phyloP scores from a whole-genome alignment of 2,329 filamentous ascomycete species.

The Colletotrichum paranaense region DNA sequence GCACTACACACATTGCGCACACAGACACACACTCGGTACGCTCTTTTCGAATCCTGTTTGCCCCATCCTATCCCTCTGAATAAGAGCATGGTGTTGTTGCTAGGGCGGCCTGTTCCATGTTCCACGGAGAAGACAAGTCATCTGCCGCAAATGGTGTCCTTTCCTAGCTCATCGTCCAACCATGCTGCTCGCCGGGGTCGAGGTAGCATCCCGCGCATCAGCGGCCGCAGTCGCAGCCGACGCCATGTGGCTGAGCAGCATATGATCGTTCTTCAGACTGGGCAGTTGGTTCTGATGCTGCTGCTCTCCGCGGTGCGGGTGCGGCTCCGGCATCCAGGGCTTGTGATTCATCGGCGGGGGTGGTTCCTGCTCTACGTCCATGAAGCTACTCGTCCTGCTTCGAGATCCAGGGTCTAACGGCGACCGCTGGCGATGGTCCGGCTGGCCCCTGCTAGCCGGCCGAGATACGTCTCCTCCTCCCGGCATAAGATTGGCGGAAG shows the following conservation, averaged over 20 bases:
- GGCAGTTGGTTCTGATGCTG: constrained; percentile 6
- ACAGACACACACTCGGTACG: constrained; percentile 4
- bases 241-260: constrained; percentile 49
- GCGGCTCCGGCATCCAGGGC: constrained; percentile 28
- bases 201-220: constrained; percentile 37
- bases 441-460: constrained; percentile 30
- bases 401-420: constrained; percentile 28
- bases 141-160: background rate
- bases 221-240: constrained; percentile 46
- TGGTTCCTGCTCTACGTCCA: constrained; percentile 31
- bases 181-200: constrained; percentile 12
- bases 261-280: constrained; percentile 37
- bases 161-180: constrained; percentile 22
- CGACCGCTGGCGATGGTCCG: constrained; percentile 26
- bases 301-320: constrained; percentile 27
- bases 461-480: constrained; percentile 30
- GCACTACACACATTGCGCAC: background rate
- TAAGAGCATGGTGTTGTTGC: background rate
- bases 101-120: background rate
- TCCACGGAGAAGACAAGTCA: background rate
- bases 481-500: constrained; percentile 14
- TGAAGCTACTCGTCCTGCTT: constrained; percentile 33
- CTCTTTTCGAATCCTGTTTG: background rate
- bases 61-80: background rate
- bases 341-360: constrained; percentile 15